Percentiles rank a stretch among this genome's conserved stretches.
Conservation (phyloP, 176 grass and related monocot species). For the Phoenix dactylifera region DNA sequence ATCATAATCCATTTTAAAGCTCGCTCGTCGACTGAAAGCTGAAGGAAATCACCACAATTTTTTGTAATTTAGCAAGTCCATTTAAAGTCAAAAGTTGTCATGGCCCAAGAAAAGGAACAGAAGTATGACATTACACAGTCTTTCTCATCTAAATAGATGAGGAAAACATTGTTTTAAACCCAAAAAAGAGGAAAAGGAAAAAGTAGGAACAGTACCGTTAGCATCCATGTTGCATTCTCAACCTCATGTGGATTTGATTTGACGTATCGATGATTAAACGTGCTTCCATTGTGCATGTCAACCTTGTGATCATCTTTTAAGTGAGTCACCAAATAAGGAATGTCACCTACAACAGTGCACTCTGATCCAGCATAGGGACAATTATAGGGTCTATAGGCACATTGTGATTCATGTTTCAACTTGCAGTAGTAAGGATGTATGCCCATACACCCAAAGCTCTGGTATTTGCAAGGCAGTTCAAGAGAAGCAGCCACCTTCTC, state of each 20-base stretch:
- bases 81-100: too few species aligned
- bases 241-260: conserved; percentile 11
- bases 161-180: background rate
- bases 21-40: too few species aligned
- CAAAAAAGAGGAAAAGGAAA: background rate
- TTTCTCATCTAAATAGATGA: too few species aligned
- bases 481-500: conserved; percentile 14
- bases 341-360: conserved; percentile 6
- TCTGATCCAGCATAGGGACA: conserved; percentile 12
- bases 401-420: conserved; percentile 14
- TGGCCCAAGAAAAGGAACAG: too few species aligned
- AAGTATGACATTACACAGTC: too few species aligned
- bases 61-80: too few species aligned
- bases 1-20: too few species aligned
- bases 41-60: too few species aligned
- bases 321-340: conserved; percentile 4
- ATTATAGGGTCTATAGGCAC: conserved; percentile 4
- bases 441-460: conserved; percentile 6
- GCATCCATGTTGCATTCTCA: conserved; percentile 18
- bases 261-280: conserved; percentile 6
- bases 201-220: conserved; percentile 1
- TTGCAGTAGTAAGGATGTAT: conserved; percentile 14
- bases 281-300: conserved; percentile 17
- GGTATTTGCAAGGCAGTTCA: conserved; percentile 11
- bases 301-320: conserved; percentile 19